These are phyloP conservation scores for Fusarium palustre DNA, from an alignment of 2,329 filamentous ascomycete genomes.

Conservation along the genomic window DNA sequence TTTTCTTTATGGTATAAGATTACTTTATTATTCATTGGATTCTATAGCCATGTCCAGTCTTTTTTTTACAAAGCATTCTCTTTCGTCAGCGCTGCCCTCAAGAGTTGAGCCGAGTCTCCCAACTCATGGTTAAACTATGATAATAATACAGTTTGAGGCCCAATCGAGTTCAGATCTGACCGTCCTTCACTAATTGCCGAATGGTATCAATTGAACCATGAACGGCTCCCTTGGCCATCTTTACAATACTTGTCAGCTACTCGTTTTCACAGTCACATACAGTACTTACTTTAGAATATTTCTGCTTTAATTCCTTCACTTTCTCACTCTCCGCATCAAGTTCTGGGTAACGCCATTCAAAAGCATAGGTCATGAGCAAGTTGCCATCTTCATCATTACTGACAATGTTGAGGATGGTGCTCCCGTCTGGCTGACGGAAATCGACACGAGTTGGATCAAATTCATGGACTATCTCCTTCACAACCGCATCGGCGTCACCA, in stretches of 20 bases:
- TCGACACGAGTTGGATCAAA: slow-evolving; percentile 51
- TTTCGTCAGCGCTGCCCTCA: background rate
- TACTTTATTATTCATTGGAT: fast-evolving
- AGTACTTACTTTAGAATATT: slow-evolving; percentile 36
- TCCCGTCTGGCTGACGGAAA: slow-evolving; percentile 53
- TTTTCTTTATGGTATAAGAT: background rate
- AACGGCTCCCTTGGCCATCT: slow-evolving; percentile 34
- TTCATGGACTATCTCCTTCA: slow-evolving; percentile 50
- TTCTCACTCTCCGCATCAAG: slow-evolving; percentile 46
- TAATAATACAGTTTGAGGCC: background rate
- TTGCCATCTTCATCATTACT: slow-evolving; percentile 47
- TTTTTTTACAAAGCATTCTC: background rate
- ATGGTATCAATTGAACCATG: slow-evolving; percentile 37
- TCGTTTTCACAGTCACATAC: fast-evolving
- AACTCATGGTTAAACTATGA: too few species aligned
- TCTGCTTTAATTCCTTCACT: slow-evolving; percentile 42
- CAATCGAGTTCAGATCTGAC: slow-evolving; percentile 1
- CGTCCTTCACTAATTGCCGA: slow-evolving; percentile 18
- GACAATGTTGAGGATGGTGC: slow-evolving; percentile 52
- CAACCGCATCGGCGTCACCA: slow-evolving; percentile 17
- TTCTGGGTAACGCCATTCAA: slow-evolving; percentile 52
- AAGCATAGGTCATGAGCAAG: slow-evolving; percentile 52
- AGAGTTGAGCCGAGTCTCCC: too few species aligned
- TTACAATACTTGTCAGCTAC: fast-evolving
- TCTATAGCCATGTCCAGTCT: background rate